Base-by-base conservation (phyloP, 805 yeast species). In the Candida chauliodis region DNA sequence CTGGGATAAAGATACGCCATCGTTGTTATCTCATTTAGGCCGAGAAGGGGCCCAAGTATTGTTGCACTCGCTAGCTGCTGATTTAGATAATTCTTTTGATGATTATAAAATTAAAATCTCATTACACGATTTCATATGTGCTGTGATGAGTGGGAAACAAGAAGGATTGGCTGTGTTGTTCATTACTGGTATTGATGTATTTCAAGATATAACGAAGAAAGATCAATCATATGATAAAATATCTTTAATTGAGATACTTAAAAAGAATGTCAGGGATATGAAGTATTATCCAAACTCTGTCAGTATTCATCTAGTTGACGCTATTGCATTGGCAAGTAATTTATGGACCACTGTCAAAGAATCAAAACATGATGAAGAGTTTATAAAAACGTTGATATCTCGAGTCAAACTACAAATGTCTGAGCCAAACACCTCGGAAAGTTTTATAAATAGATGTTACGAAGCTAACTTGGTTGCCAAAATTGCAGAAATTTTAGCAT, bases 1-100 rank as follows among this genome's bases (percentile, higher is more conserved):
- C 2, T 78, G 85, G 81, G 66, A 67, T 5, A 61, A 63, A 4
- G 79, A 76, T 19, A 37, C 46, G n/a, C 95, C 95, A 3, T 88
- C 96, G 1, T 61, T 91, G 34, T 66, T 91, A 27, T 84, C 97
- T 0, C 87, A 87, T 54, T 61, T 91, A 38, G 93, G 95, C 3
- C 66, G 73, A n/a, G 66, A 71, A 14, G 72, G 76, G 46, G 75
- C 95, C 0, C 72, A 71, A 19, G 59, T 76, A 3, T 66, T 91
- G 20, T 63, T 86, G 8, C 66, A 70, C n/a, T 71, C 82, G 1
- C 56, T 91, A 20, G 73, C 79, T 0, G 46, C 69, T 0, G 89
- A 86, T 47, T 63, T 89, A 49, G 71, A 74, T 20, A 76, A 75
- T 45, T 65, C 76, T 0, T 65, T 79, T 44, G 79, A 75, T 38